Evolutionary conservation across 495 filamentous ascomycete species (phyloP).

Genomic region (Podospora appendiculata): DNA sequence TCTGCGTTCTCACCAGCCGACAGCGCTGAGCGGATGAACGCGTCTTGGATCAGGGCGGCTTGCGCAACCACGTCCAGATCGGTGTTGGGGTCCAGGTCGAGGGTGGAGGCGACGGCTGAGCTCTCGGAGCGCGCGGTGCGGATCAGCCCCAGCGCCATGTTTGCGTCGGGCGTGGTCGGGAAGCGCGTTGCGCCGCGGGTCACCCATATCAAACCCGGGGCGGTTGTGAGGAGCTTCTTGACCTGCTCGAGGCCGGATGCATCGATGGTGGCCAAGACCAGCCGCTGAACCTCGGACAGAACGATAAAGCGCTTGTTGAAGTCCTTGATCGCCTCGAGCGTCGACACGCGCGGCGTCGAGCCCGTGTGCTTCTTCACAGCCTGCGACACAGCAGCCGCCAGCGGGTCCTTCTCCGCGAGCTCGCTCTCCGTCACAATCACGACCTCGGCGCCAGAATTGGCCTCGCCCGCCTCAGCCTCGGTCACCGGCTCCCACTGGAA

Average conservation of each 20-base stretch:
- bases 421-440: slow-evolving; percentile 29
- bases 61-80: slow-evolving; percentile 17
- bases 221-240: slow-evolving; percentile 27
- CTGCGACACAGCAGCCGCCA: slow-evolving; percentile 25
- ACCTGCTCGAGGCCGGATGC: slow-evolving; percentile 24
- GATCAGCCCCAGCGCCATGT: slow-evolving; percentile 31
- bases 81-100: slow-evolving; percentile 26
- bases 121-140: slow-evolving; percentile 31
- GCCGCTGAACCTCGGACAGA: slow-evolving; percentile 20
- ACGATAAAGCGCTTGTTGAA: slow-evolving; percentile 22
- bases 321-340: slow-evolving; percentile 15
- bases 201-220: slow-evolving; percentile 31
- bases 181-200: slow-evolving; percentile 32
- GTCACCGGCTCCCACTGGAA: slow-evolving; percentile 32
- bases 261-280: slow-evolving; percentile 19
- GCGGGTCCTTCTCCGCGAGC: slow-evolving; percentile 25
- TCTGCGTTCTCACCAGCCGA: slow-evolving; percentile 15
- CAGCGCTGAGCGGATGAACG: slow-evolving; percentile 17
- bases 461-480: background rate
- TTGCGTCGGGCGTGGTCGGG: slow-evolving; percentile 23
- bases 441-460: slow-evolving; percentile 16
- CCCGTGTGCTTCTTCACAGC: slow-evolving; percentile 27
- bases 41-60: slow-evolving; percentile 20
- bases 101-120: slow-evolving; percentile 21
- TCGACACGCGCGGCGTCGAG: slow-evolving; percentile 13